Evolutionary conservation across 495 filamentous ascomycete species (phyloP), one percentile per base, ranked within the genome.

Genomic region (Baudoinia panamericana): DNA sequence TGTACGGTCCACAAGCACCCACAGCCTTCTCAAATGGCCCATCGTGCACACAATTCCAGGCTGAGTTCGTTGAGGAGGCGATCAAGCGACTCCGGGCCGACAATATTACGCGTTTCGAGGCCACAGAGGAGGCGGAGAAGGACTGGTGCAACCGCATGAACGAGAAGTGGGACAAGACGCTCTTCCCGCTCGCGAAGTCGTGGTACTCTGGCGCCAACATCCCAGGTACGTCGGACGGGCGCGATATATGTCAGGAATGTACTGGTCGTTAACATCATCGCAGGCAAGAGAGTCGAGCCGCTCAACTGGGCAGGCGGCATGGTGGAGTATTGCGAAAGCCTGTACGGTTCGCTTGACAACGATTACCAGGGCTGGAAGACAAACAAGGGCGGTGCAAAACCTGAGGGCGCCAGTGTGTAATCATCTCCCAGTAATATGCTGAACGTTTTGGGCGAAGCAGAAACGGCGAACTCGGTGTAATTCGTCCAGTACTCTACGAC

Each of bases 1-100:
- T 50, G 2, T 69, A 68, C 52, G 71, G 71, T 0, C 60, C 65
- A 2, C 65, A 68, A 23, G 65, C 56, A 2, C 66, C 66, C 1
- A 67, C 65, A 0, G 56, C 64, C 1, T 57, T 76, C 26, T 58
- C 56, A 27, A 76, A 75, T 50, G 70, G 69, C 4, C 72, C 72
- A 0, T 60, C 62, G 0, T 62, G 52, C 20, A 58, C 68, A 12
- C 69, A 74, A 45, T 55, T 70, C 25, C 66, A 77, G 48, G 68
- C 63, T 10, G 51, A 64, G 15, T 75, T 63, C 63, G 69, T 77
- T 29, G 62, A 54, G 30, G 61, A 68, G 2, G 52, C 36, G 4
- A 68, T 76, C 19, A 52, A 56, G 9, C 58, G 57, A 31, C 52
- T 68, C 33, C 30, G 51, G 17, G 18, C 40, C 0, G 46, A 63